Conservation (phyloP, 805 yeast genomes). For the Saccharomycopsis sp. region DNA sequence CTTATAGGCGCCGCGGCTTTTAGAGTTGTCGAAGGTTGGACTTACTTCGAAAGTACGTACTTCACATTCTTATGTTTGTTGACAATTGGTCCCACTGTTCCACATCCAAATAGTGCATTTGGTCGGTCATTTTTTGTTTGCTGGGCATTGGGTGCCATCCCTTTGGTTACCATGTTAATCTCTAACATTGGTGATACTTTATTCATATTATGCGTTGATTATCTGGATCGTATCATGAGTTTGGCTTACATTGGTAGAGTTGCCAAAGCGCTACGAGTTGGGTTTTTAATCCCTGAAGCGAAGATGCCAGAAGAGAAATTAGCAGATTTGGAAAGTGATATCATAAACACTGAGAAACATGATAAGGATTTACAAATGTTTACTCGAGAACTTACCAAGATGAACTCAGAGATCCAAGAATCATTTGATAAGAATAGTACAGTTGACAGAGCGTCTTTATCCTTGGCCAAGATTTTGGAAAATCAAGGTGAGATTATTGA, state of each 20-base stretch:
- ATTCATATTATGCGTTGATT: conserved; percentile 27
- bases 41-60: conserved; percentile 64
- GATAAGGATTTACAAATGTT: not conserved
- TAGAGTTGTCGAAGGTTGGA: conserved; percentile 57
- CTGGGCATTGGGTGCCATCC: conserved; percentile 82
- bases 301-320: not conserved
- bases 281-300: not conserved
- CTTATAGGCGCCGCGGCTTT: conserved; percentile 67
- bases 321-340: not conserved
- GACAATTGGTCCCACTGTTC: conserved; percentile 84
- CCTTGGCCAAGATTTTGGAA: conserved; percentile 7
- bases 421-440: not conserved
- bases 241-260: conserved; percentile 10
- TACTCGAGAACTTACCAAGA: not conserved
- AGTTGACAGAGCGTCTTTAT: not conserved
- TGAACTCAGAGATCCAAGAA: not conserved
- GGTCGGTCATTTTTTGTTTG: conserved; percentile 68
- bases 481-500: conserved; percentile 18
- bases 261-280: too few relatives aligned
- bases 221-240: conserved; percentile 18
- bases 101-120: conserved; percentile 51
- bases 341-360: not conserved
- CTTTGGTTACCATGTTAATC: conserved; percentile 76
- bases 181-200: conserved; percentile 64
- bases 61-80: conserved; percentile 69